Percentiles rank a stretch among this genome's conserved stretches.
Conservation (phyloP, 495 filamentous ascomycete species). For the Penicillium nucicola region DNA sequence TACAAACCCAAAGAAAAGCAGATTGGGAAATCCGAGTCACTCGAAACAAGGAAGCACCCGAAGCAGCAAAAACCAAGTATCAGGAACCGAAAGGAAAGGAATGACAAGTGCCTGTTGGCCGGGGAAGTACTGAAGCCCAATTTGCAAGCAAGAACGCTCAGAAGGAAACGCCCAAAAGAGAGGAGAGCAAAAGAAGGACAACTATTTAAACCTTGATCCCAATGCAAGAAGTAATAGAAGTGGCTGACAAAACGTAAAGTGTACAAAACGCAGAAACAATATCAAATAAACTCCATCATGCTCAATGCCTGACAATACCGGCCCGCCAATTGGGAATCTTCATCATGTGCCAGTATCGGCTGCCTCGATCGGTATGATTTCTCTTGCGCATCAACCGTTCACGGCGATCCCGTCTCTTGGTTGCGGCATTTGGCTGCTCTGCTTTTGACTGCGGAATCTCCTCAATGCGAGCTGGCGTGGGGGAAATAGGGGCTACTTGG, state of each 20-base stretch:
- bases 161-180: too few species aligned
- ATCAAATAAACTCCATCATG: not conserved
- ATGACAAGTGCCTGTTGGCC: too few species aligned
- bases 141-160: too few species aligned
- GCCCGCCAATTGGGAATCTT: slow-evolving; percentile 14
- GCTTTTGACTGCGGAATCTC: not conserved
- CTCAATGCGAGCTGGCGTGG: not conserved
- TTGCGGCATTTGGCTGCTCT: slow-evolving; percentile 24
- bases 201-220: too few species aligned
- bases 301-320: not conserved
- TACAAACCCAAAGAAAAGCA: too few species aligned
- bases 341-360: slow-evolving; percentile 21
- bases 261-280: not conserved
- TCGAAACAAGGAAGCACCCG: too few species aligned
- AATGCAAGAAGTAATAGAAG: too few species aligned
- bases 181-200: too few species aligned
- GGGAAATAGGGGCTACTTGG: not conserved
- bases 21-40: too few species aligned
- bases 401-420: slow-evolving; percentile 25
- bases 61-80: too few species aligned
- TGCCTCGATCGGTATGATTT: slow-evolving; percentile 7
- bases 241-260: not conserved
- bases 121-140: too few species aligned
- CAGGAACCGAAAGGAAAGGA: too few species aligned
- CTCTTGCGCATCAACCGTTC: slow-evolving; percentile 10